Base-by-base conservation (phyloP, 2,329 filamentous ascomycete species). In the Stachybotrys chartarum region DNA sequence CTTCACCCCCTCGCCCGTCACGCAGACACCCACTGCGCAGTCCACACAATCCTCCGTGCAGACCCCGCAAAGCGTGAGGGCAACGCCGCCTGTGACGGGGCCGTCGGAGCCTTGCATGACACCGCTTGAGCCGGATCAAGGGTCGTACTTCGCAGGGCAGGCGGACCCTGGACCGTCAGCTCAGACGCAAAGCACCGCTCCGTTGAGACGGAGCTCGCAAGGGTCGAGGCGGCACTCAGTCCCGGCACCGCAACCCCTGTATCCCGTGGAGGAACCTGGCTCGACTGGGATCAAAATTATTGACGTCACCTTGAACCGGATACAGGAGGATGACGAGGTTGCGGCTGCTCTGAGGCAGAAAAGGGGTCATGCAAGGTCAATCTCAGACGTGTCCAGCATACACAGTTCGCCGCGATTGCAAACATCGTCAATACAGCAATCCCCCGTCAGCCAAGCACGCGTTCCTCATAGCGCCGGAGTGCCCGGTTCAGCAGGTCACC, bases 241-340 rank as follows among this genome's bases (percentile, higher is more conserved):
- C 10, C 50, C 50, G 17, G n/a, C 50, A 3, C 50, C 42, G 32
- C 50, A 42, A 17, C 10, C 35, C 35, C 8, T 35, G 35, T 42
- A 42, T 42, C 35, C 35, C 35, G 14, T 14, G 14, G 35, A 14
- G 14, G 35, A 10, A 14, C 10, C 35, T 42, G 24, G 24, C 24
- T 4, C 24, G 24, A 42, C 35, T 10, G 35, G 35, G 35, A 5
- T 14, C 14, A 14, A 10, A 12, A 14, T 45, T 1, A 52, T 60
- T 17, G 54, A 57, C 6, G 53, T 59, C 30, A 31, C 59, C 7
- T 45, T 61, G 24, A 57, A 51, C 42, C 50, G 56, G 5, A 58
- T 61, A 32, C 55, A 62, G 39, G 61, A 63, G 48, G 53, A 57
- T 46, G 59, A 62, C n/a, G 59, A 60, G 47, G 42, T 50, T 31